Conservation (phyloP, 2,329 filamentous ascomycete genomes). For the Seiridium unicorne region DNA sequence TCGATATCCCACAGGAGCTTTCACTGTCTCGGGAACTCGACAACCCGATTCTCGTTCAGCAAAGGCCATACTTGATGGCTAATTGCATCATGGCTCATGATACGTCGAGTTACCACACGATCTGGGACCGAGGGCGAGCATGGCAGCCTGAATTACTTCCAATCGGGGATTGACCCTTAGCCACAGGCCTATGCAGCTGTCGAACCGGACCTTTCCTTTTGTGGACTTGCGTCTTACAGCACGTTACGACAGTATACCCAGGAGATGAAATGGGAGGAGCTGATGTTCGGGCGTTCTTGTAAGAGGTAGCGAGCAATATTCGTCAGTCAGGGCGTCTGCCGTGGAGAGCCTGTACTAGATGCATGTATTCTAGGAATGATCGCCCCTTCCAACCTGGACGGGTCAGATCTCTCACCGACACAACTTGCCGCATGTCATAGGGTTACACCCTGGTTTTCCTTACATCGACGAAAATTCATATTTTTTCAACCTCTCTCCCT, state of each 20-base stretch:
- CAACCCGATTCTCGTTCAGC: too few species aligned
- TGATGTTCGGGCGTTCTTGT: conserved; percentile 21
- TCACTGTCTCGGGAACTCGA: too few species aligned
- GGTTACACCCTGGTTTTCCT: conserved; percentile 26
- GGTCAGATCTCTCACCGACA: conserved; percentile 19
- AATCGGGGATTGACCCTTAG: not conserved
- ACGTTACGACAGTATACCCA: conserved; percentile 28
- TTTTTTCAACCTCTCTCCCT: conserved; percentile 17
- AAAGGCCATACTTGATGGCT: too few species aligned
- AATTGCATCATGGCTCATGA: too few species aligned
- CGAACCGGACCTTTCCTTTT: not conserved
- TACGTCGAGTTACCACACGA: not conserved
- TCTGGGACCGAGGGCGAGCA: not conserved
- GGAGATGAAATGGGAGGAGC: conserved; percentile 20
- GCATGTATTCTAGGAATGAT: conserved; percentile 32
- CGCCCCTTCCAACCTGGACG: conserved; percentile 15
- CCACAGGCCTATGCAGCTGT: not conserved
- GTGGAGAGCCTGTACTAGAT: conserved; percentile 23
- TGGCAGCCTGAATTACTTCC: not conserved
- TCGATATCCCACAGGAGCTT: too few species aligned
- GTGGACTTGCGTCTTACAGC: conserved; percentile 15
- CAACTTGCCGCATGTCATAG: conserved; percentile 24
- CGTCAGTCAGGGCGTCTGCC: conserved; percentile 15
- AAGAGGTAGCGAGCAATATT: conserved; percentile 24
- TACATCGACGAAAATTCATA: conserved; percentile 22